Conservation (phyloP, 2,329 filamentous ascomycete species). For the Scortechinia acanthostroma region DNA sequence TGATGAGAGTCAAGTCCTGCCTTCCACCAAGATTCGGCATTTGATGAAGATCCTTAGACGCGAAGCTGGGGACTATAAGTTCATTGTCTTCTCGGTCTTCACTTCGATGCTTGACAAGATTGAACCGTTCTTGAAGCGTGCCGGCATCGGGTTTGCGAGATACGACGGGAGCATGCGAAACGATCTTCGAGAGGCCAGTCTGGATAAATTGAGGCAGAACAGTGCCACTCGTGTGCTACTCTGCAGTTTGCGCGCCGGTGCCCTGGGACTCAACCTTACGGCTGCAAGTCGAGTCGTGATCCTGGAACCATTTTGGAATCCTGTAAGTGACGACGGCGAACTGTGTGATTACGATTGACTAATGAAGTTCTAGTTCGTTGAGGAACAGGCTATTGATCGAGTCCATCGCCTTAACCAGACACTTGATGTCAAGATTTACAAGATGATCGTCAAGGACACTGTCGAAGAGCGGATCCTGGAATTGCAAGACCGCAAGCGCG, state of each 20-base stretch:
- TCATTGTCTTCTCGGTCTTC: constrained; percentile 97
- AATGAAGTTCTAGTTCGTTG: constrained; percentile 41
- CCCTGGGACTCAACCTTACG: constrained; percentile 85
- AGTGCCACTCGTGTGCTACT: constrained; percentile 73
- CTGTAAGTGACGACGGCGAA: constrained; percentile 43
- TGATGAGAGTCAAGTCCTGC: constrained; percentile 42
- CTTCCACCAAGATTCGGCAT: constrained; percentile 87
- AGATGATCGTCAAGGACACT: constrained; percentile 49
- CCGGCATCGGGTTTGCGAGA: constrained; percentile 72
- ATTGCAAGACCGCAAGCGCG: constrained; percentile 58
- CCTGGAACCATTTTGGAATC: constrained; percentile 97
- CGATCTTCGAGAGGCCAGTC: constrained; percentile 79
- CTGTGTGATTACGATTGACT: too few relatives aligned
- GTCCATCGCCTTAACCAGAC: constrained; percentile 64
- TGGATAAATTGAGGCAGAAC: constrained; percentile 71
- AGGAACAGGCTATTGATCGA: constrained; percentile 64
- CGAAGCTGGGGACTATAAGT: constrained; percentile 80
- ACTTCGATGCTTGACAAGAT: constrained; percentile 96
- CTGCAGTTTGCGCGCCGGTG: constrained; percentile 89
- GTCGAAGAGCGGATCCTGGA: constrained; percentile 60
- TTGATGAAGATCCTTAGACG: constrained; percentile 73
- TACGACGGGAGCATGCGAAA: constrained; percentile 96
- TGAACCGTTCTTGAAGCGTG: constrained; percentile 76
- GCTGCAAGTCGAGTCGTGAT: constrained; percentile 90
- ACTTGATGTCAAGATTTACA: constrained; percentile 58